These are phyloP conservation scores for Trypanosoma mega DNA, from an alignment of 208 protist species.

Conservation along the genomic window DNA sequence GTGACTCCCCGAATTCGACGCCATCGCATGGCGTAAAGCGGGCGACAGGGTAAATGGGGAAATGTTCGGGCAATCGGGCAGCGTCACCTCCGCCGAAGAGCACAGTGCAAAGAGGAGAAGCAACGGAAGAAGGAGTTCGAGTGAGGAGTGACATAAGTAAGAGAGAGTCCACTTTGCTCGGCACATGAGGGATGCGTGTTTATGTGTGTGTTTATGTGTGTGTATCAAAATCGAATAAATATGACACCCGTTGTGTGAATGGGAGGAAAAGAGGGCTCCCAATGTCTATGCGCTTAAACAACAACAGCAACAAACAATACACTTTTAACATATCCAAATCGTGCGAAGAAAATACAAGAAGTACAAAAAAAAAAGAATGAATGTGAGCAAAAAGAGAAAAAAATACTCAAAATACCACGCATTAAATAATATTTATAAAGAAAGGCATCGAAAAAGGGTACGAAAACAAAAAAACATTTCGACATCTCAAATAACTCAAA, in stretches of 20 bases:
- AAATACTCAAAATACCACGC: constrained; percentile 1
- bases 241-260: no score
- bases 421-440: constrained; percentile 20
- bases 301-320: no score
- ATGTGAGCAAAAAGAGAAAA: constrained; percentile 7
- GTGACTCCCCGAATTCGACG: no score
- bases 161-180: no score
- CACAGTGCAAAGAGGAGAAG: background rate
- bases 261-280: no score
- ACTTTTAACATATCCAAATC: no score
- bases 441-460: constrained; percentile 1
- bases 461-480: background rate
- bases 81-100: background rate
- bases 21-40: background rate
- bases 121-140: background rate
- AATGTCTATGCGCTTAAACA: no score
- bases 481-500: background rate
- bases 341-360: constrained; percentile 3
- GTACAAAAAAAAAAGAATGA: constrained; percentile 1
- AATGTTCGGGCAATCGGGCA: constrained; percentile 2
- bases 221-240: no score
- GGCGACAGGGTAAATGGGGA: background rate
- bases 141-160: no score
- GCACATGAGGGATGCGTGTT: no score
- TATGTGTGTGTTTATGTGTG: no score